A percentile compares a stretch with the other conserved stretches of the same genome.
These are phyloP conservation scores for Lactuca saligna DNA, from an alignment of 129 eudicot species.

Conservation along the genomic window DNA sequence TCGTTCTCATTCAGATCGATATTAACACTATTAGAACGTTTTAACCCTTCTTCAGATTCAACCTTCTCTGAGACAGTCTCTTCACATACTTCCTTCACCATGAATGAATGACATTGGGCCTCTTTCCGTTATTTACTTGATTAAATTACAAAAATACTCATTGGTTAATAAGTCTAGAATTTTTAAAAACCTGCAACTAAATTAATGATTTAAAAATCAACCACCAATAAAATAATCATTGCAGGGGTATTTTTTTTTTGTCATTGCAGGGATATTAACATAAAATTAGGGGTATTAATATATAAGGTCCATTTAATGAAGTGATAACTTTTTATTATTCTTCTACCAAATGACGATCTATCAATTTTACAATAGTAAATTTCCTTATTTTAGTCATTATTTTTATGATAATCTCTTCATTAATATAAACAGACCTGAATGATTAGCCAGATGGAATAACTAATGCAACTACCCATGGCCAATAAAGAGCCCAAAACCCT, in stretches of 20 bases:
- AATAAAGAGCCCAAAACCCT: constrained; percentile 31
- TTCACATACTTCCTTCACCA: constrained; percentile 15
- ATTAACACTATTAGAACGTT: constrained; percentile 2
- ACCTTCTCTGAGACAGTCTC: neutral
- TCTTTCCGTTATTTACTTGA: too few species aligned
- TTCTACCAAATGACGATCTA: neutral
- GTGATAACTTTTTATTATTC: neutral
- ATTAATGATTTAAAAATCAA: too few species aligned
- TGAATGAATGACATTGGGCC: too few species aligned
- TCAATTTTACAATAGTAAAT: neutral
- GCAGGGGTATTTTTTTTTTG: too few species aligned
- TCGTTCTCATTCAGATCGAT: neutral
- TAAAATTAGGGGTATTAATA: too few species aligned
- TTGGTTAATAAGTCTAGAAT: too few species aligned
- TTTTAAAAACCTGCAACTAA: too few species aligned
- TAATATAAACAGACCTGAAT: constrained; percentile 26
- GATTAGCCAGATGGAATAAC: constrained; percentile 39
- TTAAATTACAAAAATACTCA: too few species aligned
- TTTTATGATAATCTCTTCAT: neutral
- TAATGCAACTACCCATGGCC: constrained; percentile 30
- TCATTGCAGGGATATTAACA: too few species aligned
- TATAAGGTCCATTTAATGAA: too few species aligned
- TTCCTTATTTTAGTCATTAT: too few species aligned
- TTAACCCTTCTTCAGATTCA: neutral
- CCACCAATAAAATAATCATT: too few species aligned